Conservation (phyloP, 2,329 filamentous ascomycete species). For the Botrytis elliptica region DNA sequence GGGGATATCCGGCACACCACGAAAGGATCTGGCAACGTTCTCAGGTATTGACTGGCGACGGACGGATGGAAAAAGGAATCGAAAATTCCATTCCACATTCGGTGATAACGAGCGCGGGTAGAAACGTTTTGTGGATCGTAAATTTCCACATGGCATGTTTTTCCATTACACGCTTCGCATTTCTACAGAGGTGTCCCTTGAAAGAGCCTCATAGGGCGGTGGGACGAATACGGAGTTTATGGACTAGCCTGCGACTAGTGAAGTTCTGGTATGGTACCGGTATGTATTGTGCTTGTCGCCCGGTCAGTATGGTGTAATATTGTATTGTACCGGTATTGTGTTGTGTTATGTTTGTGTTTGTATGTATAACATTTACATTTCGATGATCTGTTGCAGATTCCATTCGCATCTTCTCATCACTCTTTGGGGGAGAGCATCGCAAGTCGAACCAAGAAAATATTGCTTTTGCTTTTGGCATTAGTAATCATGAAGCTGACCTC, state of each 20-base stretch:
- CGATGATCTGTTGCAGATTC: not conserved
- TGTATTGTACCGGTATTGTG: too few relatives aligned
- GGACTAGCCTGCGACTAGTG: not conserved
- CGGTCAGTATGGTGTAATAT: not conserved
- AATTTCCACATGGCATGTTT: not conserved
- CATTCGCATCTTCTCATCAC: not conserved
- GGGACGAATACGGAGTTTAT: not conserved
- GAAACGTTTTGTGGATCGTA: not conserved
- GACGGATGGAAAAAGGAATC: not conserved
- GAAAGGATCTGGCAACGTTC: not conserved
- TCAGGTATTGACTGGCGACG: not conserved
- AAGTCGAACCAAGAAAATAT: not conserved
- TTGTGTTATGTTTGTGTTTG: too few relatives aligned
- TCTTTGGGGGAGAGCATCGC: not conserved
- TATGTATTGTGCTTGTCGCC: not conserved
- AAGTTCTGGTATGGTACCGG: not conserved
- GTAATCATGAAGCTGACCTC: not conserved
- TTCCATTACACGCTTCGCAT: not conserved
- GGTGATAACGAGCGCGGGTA: not conserved
- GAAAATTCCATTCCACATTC: not conserved
- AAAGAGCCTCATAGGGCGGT: slow-evolving; percentile 8
- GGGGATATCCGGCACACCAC: not conserved
- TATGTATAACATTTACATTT: not conserved
- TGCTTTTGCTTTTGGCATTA: not conserved
- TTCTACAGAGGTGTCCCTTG: slow-evolving; percentile 4